A percentile compares a stretch with the other conserved stretches of the same genome.
Evolutionary conservation across 192 early-diverging fungal genomes (phyloP).

Genomic region (Backusella luteola): DNA sequence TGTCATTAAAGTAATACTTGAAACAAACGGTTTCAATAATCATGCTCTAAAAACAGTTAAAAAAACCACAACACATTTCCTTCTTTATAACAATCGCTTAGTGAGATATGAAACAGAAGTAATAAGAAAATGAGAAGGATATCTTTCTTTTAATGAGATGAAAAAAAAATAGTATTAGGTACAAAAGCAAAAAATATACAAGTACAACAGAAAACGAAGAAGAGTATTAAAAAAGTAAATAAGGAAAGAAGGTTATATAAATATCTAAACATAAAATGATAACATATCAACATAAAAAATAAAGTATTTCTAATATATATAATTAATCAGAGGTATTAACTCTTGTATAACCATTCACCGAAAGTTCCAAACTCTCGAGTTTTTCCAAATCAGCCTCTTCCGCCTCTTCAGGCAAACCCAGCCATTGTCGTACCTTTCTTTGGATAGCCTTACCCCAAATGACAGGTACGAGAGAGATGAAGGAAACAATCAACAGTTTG

Average conservation of each 20-base stretch:
- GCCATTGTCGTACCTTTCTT: background rate
- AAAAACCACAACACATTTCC: background rate
- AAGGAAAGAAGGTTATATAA: background rate
- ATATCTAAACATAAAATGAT: background rate
- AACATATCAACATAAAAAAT: background rate
- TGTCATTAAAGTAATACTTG: background rate
- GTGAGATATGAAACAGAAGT: background rate
- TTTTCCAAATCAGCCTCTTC: constrained; percentile 2
- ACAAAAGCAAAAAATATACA: background rate
- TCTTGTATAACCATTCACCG: constrained; percentile 7
- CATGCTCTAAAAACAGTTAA: background rate
- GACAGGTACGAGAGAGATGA: constrained; percentile 37
- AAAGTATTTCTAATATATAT: background rate
- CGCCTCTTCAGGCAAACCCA: constrained; percentile 5
- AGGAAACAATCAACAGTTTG: constrained; percentile 36
- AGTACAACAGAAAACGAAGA: background rate
- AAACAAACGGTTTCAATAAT: background rate
- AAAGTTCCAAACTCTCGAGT: background rate
- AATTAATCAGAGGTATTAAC: constrained; percentile 3
- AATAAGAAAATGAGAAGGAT: background rate
- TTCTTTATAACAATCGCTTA: background rate
- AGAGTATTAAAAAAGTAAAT: background rate
- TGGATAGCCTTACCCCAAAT: constrained; percentile 31
- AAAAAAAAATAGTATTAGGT: background rate
- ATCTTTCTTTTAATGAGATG: background rate